These are phyloP conservation scores for Collybia sp. DNA, from an alignment of 768 basidiomycete species.

Conservation along the genomic window DNA sequence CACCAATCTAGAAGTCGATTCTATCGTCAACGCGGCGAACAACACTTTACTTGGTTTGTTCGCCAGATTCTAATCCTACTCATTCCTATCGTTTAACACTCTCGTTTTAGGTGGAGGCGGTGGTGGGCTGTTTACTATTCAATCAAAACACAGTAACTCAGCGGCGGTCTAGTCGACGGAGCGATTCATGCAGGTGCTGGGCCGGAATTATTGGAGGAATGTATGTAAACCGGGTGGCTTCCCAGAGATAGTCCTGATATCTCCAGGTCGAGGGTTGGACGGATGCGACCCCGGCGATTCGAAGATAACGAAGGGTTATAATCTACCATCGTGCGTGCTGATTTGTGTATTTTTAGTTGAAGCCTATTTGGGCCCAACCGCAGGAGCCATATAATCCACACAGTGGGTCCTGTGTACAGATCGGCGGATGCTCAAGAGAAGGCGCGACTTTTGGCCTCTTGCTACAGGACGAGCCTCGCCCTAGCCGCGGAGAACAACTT, in stretches of 20 bases:
- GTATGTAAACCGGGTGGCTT: slow-evolving; percentile 30
- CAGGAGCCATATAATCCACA: slow-evolving; percentile 72
- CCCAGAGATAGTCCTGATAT: neutral
- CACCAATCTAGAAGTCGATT: slow-evolving; percentile 63
- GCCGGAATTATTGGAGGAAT: slow-evolving; percentile 59
- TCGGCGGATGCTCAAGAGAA: slow-evolving; percentile 31
- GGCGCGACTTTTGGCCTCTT: slow-evolving; percentile 56
- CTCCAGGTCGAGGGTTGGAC: slow-evolving; percentile 53
- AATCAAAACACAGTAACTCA: neutral
- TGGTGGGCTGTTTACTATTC: slow-evolving; percentile 48
- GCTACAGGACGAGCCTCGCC: slow-evolving; percentile 62
- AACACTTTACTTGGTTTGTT: slow-evolving; percentile 57
- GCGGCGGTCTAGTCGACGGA: slow-evolving; percentile 57
- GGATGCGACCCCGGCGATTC: slow-evolving; percentile 71
- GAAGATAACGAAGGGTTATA: slow-evolving; percentile 76
- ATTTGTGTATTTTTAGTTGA: no score
- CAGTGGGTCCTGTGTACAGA: slow-evolving; percentile 75
- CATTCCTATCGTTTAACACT: neutral
- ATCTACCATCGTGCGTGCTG: slow-evolving; percentile 63
- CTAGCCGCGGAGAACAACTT: slow-evolving; percentile 56
- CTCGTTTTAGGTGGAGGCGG: slow-evolving; percentile 72
- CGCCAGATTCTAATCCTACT: neutral
- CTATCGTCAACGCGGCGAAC: slow-evolving; percentile 84
- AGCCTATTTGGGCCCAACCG: no score
- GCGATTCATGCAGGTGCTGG: slow-evolving; percentile 81